These are phyloP conservation scores for Pseudocercospora vitis DNA, from an alignment of 2,329 filamentous ascomycete genomes.

Conservation along the genomic window DNA sequence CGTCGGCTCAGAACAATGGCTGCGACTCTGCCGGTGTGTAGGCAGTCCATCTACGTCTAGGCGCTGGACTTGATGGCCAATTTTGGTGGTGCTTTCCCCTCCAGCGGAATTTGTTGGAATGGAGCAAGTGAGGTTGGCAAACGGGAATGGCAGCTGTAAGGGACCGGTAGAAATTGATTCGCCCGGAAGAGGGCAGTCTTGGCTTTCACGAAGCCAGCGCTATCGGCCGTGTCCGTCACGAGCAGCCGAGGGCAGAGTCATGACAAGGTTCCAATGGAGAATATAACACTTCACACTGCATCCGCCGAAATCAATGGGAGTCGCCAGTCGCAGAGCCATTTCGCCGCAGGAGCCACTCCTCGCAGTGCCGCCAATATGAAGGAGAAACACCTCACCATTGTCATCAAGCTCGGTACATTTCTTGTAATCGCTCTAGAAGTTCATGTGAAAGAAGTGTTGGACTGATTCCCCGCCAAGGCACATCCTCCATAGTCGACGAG, in stretches of 20 bases:
- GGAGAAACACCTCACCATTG: slow-evolving; percentile 70
- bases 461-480: slow-evolving; percentile 60
- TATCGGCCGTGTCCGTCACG: neutral
- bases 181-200: neutral
- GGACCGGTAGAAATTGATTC: neutral
- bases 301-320: slow-evolving; percentile 4
- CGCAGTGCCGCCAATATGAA: slow-evolving; percentile 54
- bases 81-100: no score
- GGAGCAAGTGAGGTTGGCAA: no score
- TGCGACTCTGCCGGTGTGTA: no score
- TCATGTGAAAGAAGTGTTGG: slow-evolving; percentile 12
- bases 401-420: slow-evolving; percentile 78
- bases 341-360: neutral
- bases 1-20: no score
- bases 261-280: slow-evolving; percentile 3
- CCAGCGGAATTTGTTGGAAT: no score
- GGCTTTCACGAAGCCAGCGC: neutral
- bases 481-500: slow-evolving; percentile 98
- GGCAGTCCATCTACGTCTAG: no score
- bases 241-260: slow-evolving; percentile 5
- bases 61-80: no score
- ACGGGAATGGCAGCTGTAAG: neutral
- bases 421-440: slow-evolving; percentile 19
- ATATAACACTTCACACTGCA: slow-evolving; percentile 4
- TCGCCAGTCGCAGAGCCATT: neutral